Base-by-base conservation (phyloP, 257 asterid genomes). In the Coffea eugenioides region DNA sequence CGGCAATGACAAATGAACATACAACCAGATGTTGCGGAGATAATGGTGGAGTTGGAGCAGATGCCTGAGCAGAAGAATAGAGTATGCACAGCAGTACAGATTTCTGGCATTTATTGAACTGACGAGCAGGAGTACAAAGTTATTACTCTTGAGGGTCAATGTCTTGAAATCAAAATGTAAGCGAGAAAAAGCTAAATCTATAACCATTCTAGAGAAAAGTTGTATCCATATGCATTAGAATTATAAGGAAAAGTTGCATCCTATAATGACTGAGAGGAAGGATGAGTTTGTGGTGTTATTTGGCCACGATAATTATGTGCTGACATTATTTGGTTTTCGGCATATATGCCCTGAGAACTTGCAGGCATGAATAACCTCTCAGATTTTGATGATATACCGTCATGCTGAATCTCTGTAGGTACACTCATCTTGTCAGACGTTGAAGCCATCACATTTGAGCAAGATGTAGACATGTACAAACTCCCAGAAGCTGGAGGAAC, bases 301-400 rank as follows among this genome's bases (percentile, higher is more conserved):
- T 79, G 76, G 41, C 73, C 80, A 66, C 34, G 64, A 79, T 72
- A 74, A 72, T 79, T 83, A 64, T 62, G 61, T 48, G 70, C 34
- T 20, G 80, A 48, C 51, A 71, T 48, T 20, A 68, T 59, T 23
- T 84, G 27, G 43, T n/a, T 64, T 57, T 61, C 85, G 36, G 34
- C 52, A 62, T 76, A 75, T 51, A 78, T 71, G 15, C 80, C 82
- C 59, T 81, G 88, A 36, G 87, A 87, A 76, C 81, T 78, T 46
- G 80, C 78, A 66, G 84, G 84, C 80, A 76, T 14, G 69, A 72
- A 82, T 46, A 77, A 57, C 78, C 83, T 77, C 71, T 84, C 79
- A 3, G 86, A 71, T 57, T 72, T 21, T 11, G 81, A 71, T 56
- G 72, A 36, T 66, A 77, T 41, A 27, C 70, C 72, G 34, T 62